phyloP scores from a whole-genome alignment of 768 basidiomycete genomes.

The Xerocomus spinulosus region DNA sequence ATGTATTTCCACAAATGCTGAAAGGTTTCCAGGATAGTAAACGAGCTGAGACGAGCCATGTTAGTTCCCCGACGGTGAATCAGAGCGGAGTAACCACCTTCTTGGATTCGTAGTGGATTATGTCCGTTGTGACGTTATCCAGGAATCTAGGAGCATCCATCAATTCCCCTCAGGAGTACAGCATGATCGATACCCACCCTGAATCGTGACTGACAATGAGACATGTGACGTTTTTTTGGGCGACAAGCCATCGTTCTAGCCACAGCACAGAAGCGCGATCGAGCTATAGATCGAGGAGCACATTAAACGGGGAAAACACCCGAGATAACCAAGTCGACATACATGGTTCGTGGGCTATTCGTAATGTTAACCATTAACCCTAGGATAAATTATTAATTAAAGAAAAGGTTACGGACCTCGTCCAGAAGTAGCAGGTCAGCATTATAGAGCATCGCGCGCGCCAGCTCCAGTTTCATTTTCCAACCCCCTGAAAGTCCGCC shows the following conservation, averaged over 20 bases:
- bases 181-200: constrained; percentile 50
- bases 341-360: constrained; percentile 87
- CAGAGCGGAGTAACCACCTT: constrained; percentile 46
- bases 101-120: constrained; percentile 95
- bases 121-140: constrained; percentile 93
- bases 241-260: constrained; percentile 84
- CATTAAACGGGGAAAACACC: constrained; percentile 14
- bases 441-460: constrained; percentile 94
- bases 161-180: constrained; percentile 5
- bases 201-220: constrained; percentile 97
- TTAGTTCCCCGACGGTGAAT: constrained; percentile 15
- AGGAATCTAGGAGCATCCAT: constrained; percentile 59
- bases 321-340: constrained; percentile 31
- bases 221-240: constrained; percentile 82
- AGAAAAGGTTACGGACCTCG: constrained; percentile 48
- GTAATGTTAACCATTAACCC: constrained; percentile 23
- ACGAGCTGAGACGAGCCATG: constrained; percentile 53
- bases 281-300: constrained; percentile 43
- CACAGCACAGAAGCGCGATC: constrained; percentile 83
- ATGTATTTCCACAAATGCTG: constrained; percentile 81
- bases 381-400: constrained; percentile 18
- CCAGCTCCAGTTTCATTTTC: constrained; percentile 99
- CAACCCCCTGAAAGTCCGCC: constrained; percentile 93
- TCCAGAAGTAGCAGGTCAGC: constrained; percentile 83
- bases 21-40: constrained; percentile 92